Conservation (phyloP, 305 asterid genomes). For the Fraxinus platypoda region DNA sequence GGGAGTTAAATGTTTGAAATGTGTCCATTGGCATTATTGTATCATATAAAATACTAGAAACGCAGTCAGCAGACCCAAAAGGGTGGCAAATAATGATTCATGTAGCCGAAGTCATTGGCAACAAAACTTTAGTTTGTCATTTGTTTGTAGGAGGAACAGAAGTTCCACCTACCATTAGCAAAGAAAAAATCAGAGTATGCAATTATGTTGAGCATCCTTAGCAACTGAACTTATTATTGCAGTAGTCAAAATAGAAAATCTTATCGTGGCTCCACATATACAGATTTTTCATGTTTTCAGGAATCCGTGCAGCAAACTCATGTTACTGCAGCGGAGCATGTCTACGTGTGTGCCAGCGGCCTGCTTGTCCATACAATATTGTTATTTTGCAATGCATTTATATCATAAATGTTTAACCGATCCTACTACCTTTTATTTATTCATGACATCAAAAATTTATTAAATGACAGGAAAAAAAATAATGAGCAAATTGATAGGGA, state of each 20-base stretch:
- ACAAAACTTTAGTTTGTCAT: background rate
- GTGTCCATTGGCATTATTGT: background rate
- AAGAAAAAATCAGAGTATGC: background rate
- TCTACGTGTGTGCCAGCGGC: background rate
- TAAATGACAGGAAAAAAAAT: background rate
- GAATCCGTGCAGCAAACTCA: background rate
- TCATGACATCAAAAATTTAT: background rate
- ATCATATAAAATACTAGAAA: background rate
- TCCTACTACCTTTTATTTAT: background rate
- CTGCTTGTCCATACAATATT: background rate
- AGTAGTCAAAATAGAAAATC: background rate
- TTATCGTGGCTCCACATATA: background rate
- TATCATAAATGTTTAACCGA: background rate
- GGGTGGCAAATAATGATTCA: background rate
- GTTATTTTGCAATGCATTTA: background rate
- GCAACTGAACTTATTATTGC: background rate
- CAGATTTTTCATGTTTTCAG: background rate
- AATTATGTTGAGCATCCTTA: background rate
- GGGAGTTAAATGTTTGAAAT: background rate
- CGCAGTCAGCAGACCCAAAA: background rate
- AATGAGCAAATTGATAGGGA: background rate
- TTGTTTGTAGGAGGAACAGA: background rate
- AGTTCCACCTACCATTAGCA: background rate
- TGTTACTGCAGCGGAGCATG: background rate
- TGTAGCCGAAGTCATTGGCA: background rate